Conservation (phyloP, 306 rosid genomes). For the Castanea sativa region DNA sequence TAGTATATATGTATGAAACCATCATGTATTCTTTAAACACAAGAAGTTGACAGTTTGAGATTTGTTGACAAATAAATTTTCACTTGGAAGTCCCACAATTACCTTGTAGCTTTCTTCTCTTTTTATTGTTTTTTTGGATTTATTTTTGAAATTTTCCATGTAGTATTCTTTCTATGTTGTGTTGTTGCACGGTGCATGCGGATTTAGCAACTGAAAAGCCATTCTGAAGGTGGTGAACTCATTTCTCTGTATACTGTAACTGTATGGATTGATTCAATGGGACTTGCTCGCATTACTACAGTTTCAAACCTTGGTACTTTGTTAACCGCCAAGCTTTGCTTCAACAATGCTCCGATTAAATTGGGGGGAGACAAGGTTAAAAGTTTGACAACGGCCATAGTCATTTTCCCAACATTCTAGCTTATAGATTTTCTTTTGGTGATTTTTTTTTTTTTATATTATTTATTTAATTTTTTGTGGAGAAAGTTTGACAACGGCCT, state of each 20-base stretch:
- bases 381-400: neutral
- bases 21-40: slow-evolving; percentile 74
- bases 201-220: neutral
- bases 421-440: neutral
- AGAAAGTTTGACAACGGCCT: neutral
- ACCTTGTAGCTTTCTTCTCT: neutral
- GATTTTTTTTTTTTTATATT: too few species aligned
- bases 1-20: slow-evolving; percentile 48
- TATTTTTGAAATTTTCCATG: neutral
- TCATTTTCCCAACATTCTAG: neutral
- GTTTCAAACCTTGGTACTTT: neutral
- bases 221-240: neutral
- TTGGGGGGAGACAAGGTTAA: too few species aligned
- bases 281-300: too few species aligned
- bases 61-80: slow-evolving; percentile 36
- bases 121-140: neutral
- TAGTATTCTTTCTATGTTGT: neutral
- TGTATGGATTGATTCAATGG: too few species aligned
- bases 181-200: neutral
- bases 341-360: neutral
- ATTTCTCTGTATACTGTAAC: neutral
- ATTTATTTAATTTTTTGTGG: neutral
- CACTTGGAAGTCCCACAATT: slow-evolving; percentile 22
- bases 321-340: neutral
- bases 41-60: slow-evolving; percentile 53